phyloP scores from a whole-genome alignment of 164 flowering plant species.

The Nymphaea thermarum region DNA sequence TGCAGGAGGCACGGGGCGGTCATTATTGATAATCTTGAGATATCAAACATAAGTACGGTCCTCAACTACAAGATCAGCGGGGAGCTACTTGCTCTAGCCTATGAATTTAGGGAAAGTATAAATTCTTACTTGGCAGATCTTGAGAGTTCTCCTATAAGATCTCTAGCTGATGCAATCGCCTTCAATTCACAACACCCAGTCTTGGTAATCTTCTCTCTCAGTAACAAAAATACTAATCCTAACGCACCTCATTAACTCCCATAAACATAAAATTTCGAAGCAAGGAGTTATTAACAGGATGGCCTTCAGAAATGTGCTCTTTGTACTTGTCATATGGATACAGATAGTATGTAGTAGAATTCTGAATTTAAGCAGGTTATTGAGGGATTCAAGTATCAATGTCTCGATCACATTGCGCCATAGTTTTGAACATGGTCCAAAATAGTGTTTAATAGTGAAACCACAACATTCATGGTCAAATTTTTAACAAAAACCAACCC shows the following conservation, averaged over 20 bases:
- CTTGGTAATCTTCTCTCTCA: conserved; percentile 17
- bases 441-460: neutral
- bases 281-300: no score
- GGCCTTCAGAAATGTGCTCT: no score
- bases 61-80: conserved; percentile 12
- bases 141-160: conserved; percentile 37
- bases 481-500: neutral
- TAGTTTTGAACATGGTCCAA: neutral
- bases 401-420: neutral
- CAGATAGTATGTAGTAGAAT: no score
- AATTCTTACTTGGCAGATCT: conserved; percentile 33
- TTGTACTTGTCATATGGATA: no score
- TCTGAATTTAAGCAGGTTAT: neutral
- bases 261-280: no score
- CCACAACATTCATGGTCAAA: neutral
- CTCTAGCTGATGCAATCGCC: conserved; percentile 42
- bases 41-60: conserved; percentile 19
- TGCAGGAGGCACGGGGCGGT: conserved; percentile 27
- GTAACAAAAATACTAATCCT: no score
- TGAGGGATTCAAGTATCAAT: neutral
- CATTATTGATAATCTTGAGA: conserved; percentile 33
- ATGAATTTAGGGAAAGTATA: conserved; percentile 46
- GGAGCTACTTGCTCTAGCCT: conserved; percentile 16
- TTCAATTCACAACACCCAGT: conserved; percentile 34
- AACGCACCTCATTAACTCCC: no score